Conservation (phyloP, 495 filamentous ascomycete species). For the Zalerion maritima region DNA sequence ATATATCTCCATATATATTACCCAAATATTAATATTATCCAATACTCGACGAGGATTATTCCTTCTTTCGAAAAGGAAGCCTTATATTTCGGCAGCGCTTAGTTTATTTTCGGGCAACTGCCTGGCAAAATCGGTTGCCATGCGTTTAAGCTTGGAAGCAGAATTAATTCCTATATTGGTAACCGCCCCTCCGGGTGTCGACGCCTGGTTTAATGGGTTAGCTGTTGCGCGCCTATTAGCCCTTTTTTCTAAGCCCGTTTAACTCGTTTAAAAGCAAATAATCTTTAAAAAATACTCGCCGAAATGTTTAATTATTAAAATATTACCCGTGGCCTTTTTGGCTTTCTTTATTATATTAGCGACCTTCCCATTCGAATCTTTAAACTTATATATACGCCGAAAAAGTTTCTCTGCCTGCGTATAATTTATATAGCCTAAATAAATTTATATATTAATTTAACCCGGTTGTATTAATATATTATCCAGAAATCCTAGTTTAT, state of each 20-base stretch:
- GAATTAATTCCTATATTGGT: slow-evolving; percentile 9
- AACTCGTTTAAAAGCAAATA: too few relatives aligned
- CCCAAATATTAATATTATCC: slow-evolving; percentile 43
- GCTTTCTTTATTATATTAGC: neutral
- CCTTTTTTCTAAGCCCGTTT: neutral
- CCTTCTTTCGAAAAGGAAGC: slow-evolving; percentile 50
- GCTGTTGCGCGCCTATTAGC: too few relatives aligned
- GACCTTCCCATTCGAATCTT: slow-evolving; percentile 7
- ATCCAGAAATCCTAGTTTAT: slow-evolving; percentile 63
- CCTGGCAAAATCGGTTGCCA: slow-evolving; percentile 30
- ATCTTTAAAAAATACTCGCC: too few relatives aligned
- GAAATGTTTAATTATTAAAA: too few relatives aligned
- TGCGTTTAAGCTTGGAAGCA: slow-evolving; percentile 18
- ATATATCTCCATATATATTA: slow-evolving; percentile 27
- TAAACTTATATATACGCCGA: slow-evolving; percentile 50
- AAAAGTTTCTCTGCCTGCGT: slow-evolving; percentile 55
- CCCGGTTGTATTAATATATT: slow-evolving; percentile 62
- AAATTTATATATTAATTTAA: slow-evolving; percentile 57
- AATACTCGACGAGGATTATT: slow-evolving; percentile 44
- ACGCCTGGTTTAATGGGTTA: too few relatives aligned
- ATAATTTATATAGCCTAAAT: slow-evolving; percentile 49
- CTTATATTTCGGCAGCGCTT: slow-evolving; percentile 58
- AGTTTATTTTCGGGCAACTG: slow-evolving; percentile 35
- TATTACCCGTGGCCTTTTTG: neutral
- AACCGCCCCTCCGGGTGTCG: too few relatives aligned